Percentiles rank a stretch among this genome's conserved stretches.
Evolutionary conservation across 352 stramenopile genomes (phyloP).

Genomic region (Globisporangium splendens): DNA sequence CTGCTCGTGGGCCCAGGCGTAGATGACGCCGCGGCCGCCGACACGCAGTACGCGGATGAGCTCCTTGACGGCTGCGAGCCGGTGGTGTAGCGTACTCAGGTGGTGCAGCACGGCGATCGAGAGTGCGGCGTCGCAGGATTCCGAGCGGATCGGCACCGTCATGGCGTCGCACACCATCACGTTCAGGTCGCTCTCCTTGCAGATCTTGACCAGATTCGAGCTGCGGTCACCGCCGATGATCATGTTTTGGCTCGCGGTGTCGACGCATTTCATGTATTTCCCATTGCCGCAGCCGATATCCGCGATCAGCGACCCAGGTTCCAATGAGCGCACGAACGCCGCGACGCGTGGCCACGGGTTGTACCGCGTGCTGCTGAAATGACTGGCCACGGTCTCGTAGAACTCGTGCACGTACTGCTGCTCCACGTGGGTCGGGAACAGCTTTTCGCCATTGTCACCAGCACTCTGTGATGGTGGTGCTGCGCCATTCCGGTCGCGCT

Average conservation of each 20-base stretch:
- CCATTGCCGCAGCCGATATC: slow-evolving; percentile 86
- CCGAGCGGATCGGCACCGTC: slow-evolving; percentile 64
- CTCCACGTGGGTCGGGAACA: slow-evolving; percentile 64
- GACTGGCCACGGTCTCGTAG: slow-evolving; percentile 78
- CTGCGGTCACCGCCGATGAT: slow-evolving; percentile 70
- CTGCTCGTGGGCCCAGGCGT: slow-evolving; percentile 86
- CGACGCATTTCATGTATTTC: slow-evolving; percentile 88
- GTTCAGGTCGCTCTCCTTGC: slow-evolving; percentile 51
- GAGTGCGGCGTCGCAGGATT: slow-evolving; percentile 70
- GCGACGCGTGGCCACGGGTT: slow-evolving; percentile 78
- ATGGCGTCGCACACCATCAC: slow-evolving; percentile 75
- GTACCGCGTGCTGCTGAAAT: slow-evolving; percentile 87
- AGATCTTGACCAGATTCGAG: slow-evolving; percentile 61
- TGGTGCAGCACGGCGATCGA: slow-evolving; percentile 87
- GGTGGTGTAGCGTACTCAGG: slow-evolving; percentile 69
- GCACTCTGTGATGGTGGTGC: neutral
- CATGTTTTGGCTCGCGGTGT: slow-evolving; percentile 28
- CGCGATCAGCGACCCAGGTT: slow-evolving; percentile 57
- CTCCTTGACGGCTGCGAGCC: slow-evolving; percentile 70
- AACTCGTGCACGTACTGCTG: slow-evolving; percentile 84
- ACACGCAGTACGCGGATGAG: slow-evolving; percentile 71
- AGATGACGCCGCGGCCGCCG: slow-evolving; percentile 71
- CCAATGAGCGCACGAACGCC: slow-evolving; percentile 56
- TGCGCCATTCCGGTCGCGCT: neutral
- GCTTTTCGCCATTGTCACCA: slow-evolving; percentile 11